Base-by-base conservation (phyloP, 2,329 filamentous ascomycete genomes). In the Aspergillus sp. region DNA sequence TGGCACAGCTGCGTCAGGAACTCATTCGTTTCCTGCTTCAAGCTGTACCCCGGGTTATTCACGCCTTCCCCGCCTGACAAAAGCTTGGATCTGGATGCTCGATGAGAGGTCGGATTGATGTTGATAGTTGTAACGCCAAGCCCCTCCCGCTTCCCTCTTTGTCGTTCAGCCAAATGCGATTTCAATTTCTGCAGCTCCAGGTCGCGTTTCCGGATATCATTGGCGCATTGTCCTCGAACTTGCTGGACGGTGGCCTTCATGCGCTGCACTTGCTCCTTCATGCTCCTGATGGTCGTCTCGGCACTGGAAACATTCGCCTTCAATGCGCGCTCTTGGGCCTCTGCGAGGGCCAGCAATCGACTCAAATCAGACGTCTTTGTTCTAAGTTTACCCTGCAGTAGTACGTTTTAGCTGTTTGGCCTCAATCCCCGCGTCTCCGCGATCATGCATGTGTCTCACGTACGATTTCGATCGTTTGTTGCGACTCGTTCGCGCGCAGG, bases 151-250 rank as follows among this genome's bases (percentile, higher is more conserved):
- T 64, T 58, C 77, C 76, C 54, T 77, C 81, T 53, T 81, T 78
- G 41, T 76, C 80, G 60, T 45, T 93, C 87, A 3, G 81, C 77
- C 51, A 97, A 76, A 62, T 95, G 88, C 56, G 84, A 85, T 73
- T 96, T 97, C 52, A 98, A 74, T 36, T 83, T 82, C 53, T 94
- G 86, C 53, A 97, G 84, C 67, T 95, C 87, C 40, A 88, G 76
- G 62, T 98, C 93, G 38, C 91, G 82, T 61, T 94, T 91, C 50
- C 91, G 83, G 41, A 96, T 80, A 61, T 98, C 93, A 55, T 88
- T 94, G 43, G 88, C 84, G 66, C 90, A 97, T 53, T 90, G 83
- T 5, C 85, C 81, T 50, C 91, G 82, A 2, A 93, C 85, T 66
- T 97, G 91, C 29, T 85, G 79, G 2, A 95, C 81, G 2, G 86